phyloP scores from a whole-genome alignment of 2,329 filamentous ascomycete genomes.

The Pseudocercospora pini-densiflorae region DNA sequence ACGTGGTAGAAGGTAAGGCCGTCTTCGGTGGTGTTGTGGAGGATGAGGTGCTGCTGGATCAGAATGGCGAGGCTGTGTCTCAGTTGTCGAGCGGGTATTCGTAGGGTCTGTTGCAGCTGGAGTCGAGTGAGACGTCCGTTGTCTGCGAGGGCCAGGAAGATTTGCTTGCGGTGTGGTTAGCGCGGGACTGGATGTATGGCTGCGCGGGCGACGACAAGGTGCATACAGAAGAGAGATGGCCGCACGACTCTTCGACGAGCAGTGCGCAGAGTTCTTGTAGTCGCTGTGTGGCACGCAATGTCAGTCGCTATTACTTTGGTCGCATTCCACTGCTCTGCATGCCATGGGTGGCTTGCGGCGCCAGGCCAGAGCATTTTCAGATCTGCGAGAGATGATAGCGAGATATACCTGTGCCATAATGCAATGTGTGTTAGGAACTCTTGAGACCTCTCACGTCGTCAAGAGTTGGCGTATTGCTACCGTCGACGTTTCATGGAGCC shows the following conservation, averaged over 20 bases:
- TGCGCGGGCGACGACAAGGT: constrained; percentile 2
- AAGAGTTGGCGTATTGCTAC: constrained; percentile 38
- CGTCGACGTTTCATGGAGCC: constrained; percentile 37
- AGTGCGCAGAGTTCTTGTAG: constrained; percentile 87
- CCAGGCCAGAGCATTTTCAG: background rate
- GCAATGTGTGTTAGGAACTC: constrained; percentile 29
- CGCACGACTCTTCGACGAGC: constrained; percentile 86
- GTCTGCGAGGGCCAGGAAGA: constrained; percentile 77
- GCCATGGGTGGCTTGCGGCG: constrained; percentile 6
- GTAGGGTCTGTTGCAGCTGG: constrained; percentile 72
- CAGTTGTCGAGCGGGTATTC: constrained; percentile 74
- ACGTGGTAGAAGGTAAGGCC: constrained; percentile 78
- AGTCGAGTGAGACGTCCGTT: constrained; percentile 76
- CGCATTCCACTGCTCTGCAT: constrained; percentile 18
- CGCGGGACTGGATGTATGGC: background rate
- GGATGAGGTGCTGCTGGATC: constrained; percentile 74
- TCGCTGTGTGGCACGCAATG: constrained; percentile 60
- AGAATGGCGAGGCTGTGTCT: constrained; percentile 82
- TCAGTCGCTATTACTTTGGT: constrained; percentile 19
- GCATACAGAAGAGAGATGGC: constrained; percentile 88
- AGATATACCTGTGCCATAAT: constrained; percentile 21
- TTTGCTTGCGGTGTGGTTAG: constrained; percentile 63
- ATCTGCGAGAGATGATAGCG: constrained; percentile 1
- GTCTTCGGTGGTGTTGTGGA: constrained; percentile 57
- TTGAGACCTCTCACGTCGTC: constrained; percentile 44